phyloP scores from a whole-genome alignment of 2,329 filamentous ascomycete genomes.

The Hansfordia pulvinata region DNA sequence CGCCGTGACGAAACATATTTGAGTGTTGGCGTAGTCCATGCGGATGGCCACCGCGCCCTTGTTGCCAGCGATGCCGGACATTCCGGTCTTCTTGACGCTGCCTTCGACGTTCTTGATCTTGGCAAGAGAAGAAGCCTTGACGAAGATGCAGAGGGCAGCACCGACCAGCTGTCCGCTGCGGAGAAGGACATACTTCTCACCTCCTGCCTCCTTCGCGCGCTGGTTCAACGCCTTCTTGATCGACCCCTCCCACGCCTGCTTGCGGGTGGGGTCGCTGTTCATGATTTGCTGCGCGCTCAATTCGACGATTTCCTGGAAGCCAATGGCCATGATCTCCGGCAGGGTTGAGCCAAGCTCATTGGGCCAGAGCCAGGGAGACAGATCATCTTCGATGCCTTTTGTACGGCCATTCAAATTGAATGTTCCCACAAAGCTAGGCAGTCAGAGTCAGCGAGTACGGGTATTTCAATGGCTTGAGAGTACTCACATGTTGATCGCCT shows the following conservation, averaged over 20 bases:
- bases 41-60: conserved; percentile 95
- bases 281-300: conserved; percentile 96
- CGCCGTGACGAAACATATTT: conserved; percentile 89
- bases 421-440: conserved; percentile 52
- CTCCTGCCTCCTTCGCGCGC: conserved; percentile 48
- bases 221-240: conserved; percentile 67
- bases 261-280: conserved; percentile 84
- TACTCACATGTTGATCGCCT: conserved; percentile 61
- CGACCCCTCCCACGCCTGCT: conserved; percentile 74
- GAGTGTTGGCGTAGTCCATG: conserved; percentile 86
- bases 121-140: conserved; percentile 61
- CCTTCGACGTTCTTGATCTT: conserved; percentile 96
- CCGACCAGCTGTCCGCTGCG: conserved; percentile 91
- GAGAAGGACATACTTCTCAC: conserved; percentile 75
- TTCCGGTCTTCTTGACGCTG: conserved; percentile 81
- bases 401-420: conserved; percentile 92
- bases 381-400: conserved; percentile 61
- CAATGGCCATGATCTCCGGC: conserved; percentile 79
- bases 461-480: background rate
- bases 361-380: conserved; percentile 78
- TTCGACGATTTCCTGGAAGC: conserved; percentile 97
- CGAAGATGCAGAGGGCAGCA: conserved; percentile 83
- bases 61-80: conserved; percentile 96
- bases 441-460: conserved; percentile 9
- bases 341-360: conserved; percentile 41